A percentile compares a stretch with the other conserved stretches of the same genome.
phyloP scores from a whole-genome alignment of 2,329 filamentous ascomycete genomes.

The Penicillium digitatum region DNA sequence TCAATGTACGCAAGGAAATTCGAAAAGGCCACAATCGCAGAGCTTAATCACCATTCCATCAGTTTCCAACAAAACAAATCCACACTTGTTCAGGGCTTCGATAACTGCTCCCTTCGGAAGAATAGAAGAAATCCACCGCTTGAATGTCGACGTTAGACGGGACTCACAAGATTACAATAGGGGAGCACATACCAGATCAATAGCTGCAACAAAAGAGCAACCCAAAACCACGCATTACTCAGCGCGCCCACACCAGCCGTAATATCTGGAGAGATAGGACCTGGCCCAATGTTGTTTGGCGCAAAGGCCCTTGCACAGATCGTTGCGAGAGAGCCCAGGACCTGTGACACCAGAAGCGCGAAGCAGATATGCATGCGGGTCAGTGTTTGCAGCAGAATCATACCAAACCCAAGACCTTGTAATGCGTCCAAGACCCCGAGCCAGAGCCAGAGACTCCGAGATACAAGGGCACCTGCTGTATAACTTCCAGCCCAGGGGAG shows the following conservation, averaged over 20 bases:
- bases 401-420: conserved; percentile 64
- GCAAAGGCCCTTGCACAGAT: conserved; percentile 59
- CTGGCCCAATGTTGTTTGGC: conserved; percentile 59
- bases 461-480: conserved; percentile 53
- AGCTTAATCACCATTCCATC: not conserved
- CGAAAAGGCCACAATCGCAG: not conserved
- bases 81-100: conserved; percentile 34
- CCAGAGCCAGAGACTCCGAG: conserved; percentile 62
- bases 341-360: conserved; percentile 57
- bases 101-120: conserved; percentile 46
- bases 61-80: not conserved
- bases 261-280: conserved; percentile 60
- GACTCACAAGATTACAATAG: conserved; percentile 4
- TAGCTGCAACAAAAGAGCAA: conserved; percentile 56
- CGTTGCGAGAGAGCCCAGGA: conserved; percentile 59
- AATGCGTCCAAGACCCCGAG: conserved; percentile 62
- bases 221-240: conserved; percentile 57
- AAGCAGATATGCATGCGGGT: conserved; percentile 63
- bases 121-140: conserved; percentile 43
- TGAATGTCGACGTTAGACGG: not conserved
- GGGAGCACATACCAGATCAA: conserved; percentile 56
- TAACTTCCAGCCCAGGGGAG: conserved; percentile 60
- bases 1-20: not conserved
- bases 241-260: conserved; percentile 47
- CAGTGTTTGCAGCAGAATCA: conserved; percentile 63